Base-by-base conservation (phyloP, 2,329 filamentous ascomycete genomes). In the Aureobasidium subglaciale region DNA sequence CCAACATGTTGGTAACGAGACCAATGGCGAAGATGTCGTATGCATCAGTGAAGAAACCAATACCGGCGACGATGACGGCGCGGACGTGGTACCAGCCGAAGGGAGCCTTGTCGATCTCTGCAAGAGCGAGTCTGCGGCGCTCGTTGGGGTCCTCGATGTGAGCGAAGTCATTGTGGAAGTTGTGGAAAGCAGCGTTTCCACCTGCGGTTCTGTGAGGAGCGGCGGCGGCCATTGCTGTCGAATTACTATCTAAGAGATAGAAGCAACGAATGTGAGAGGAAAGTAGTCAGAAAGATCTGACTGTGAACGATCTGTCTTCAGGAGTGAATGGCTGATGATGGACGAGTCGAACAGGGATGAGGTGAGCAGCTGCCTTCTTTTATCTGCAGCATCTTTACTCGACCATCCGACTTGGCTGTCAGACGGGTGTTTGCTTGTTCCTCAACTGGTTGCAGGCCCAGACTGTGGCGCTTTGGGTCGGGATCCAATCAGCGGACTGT, bases 11-110 rank as follows among this genome's bases (percentile, higher is more conserved):
- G 25, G 86, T 88, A 60, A 86, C 75, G 65, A 90, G 75, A 60
- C 84, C 86, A 63, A 87, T 85, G 65, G 85, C 84, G 70, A 93
- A 93, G 73, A 90, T 88, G 56, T 70, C 67, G 71, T 91, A 92
- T 11, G 87, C 87, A 67, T 92, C 89, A 15, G 88, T 92, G 72
- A 93, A 93, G 81, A 95, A 93, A 63, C 88, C 89, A 59, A 92
- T 86, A 64, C 89, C 88, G 27, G 88, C 88, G 22, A 92, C 88
- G 8, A 88, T 73, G 54, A 88, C 81, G 57, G 88, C 86, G 37
- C 88, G 81, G 57, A 91, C 81, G 66, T 93, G 88, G 68, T 90
- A 89, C 87, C 88, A 92, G 65, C 88, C 86, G 59, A 92, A 91
- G 3, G 84, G 84, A 9, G 87, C 87, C 73, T 86, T 86, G 74